Evolutionary conservation across 225 moss, liverwort and hornwort genomes (phyloP).

Genomic region (Ulota crispa): DNA sequence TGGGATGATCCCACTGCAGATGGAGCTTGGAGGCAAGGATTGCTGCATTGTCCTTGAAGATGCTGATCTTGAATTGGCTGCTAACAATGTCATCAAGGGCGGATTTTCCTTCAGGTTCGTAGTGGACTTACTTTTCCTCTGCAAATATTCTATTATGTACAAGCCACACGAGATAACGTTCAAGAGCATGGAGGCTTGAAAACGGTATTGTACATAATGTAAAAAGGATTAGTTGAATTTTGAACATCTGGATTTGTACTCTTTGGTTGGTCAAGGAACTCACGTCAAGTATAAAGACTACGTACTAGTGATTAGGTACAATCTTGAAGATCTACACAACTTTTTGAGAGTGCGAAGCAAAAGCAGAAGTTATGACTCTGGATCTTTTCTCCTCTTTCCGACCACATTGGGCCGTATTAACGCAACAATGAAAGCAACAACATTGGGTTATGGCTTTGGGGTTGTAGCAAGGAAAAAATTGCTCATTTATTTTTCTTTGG

Average conservation of each 20-base stretch:
- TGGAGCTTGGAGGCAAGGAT: conserved; percentile 90
- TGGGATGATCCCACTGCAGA: conserved; percentile 89
- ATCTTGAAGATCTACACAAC: too few relatives aligned
- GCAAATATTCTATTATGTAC: not conserved
- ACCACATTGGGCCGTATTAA: not conserved
- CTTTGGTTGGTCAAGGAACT: not conserved
- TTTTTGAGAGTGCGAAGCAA: too few relatives aligned
- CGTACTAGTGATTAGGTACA: too few relatives aligned
- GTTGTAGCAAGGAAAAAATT: too few relatives aligned
- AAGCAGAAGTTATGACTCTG: not conserved
- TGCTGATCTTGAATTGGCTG: conserved; percentile 80
- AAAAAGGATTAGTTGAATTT: too few relatives aligned
- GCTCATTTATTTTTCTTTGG: too few relatives aligned
- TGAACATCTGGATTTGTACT: not conserved
- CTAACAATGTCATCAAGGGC: conserved; percentile 80
- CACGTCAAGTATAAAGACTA: not conserved
- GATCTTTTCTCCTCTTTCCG: not conserved
- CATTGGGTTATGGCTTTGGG: not conserved
- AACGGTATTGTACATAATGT: not conserved
- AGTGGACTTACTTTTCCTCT: not conserved
- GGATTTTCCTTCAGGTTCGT: conserved; percentile 84
- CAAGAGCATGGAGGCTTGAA: too few relatives aligned
- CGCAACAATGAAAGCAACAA: not conserved
- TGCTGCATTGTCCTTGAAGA: conserved; percentile 76
- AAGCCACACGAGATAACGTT: not conserved